Evolutionary conservation across 306 rosid genomes (phyloP).

Genomic region (Glycyrrhiza uralensis): DNA sequence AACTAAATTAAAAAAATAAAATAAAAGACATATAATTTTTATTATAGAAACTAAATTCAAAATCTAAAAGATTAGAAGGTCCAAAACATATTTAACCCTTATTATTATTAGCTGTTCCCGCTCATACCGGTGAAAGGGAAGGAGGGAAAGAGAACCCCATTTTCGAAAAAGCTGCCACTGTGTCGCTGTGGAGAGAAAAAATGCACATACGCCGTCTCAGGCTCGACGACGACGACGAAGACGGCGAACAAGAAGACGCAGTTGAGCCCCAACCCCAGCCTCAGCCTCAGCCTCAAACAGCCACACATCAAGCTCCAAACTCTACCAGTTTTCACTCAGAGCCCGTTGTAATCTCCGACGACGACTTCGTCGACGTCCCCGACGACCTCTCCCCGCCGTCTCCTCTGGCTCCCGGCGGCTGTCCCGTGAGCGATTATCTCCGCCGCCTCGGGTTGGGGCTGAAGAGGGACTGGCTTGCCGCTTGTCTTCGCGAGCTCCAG

Average conservation of each 20-base stretch:
- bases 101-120: too few species aligned
- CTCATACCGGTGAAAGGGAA: not conserved
- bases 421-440: constrained; percentile 58
- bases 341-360: constrained; percentile 60
- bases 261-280: constrained; percentile 15
- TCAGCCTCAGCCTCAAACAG: constrained; percentile 12
- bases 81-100: too few species aligned
- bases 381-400: constrained; percentile 49
- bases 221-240: constrained; percentile 62
- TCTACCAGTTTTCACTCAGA: constrained; percentile 26
- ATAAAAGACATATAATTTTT: too few species aligned
- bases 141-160: not conserved
- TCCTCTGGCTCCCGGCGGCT: constrained; percentile 36
- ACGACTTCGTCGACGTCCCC: constrained; percentile 59
- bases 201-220: constrained; percentile 66
- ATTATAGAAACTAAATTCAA: too few species aligned
- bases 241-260: not conserved
- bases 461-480: constrained; percentile 59
- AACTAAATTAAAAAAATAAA: too few species aligned
- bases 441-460: constrained; percentile 50
- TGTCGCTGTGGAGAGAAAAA: constrained; percentile 17
- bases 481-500: constrained; percentile 47
- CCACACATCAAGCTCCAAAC: constrained; percentile 9
- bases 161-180: not conserved
- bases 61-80: too few species aligned